phyloP scores from a whole-genome alignment of 2,329 filamentous ascomycete genomes.

The Plenodomus tracheiphilus region DNA sequence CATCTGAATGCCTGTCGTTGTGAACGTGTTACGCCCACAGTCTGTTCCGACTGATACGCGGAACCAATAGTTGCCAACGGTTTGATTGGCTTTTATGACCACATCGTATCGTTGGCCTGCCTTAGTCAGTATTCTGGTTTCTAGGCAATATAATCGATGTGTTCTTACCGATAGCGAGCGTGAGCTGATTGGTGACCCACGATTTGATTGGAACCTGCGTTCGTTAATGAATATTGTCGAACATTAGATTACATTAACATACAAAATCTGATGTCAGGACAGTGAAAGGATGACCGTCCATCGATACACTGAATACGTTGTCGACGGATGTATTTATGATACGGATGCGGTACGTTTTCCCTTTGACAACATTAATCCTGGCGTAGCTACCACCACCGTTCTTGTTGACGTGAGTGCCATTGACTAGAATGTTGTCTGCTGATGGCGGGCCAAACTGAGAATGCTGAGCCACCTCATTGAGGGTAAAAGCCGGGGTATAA shows the following conservation, averaged over 20 bases:
- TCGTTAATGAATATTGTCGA: constrained; percentile 4
- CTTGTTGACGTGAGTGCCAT: constrained; percentile 60
- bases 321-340: constrained; percentile 58
- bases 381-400: constrained; percentile 42
- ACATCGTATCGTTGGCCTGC: constrained; percentile 51
- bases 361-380: constrained; percentile 45
- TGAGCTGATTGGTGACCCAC: constrained; percentile 41
- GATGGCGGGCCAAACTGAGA: constrained; percentile 40
- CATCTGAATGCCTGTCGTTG: constrained; percentile 33
- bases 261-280: constrained; percentile 49
- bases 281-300: constrained; percentile 48
- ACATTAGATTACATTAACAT: not conserved
- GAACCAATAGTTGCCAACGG: constrained; percentile 52
- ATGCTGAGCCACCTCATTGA: constrained; percentile 35
- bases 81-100: constrained; percentile 50
- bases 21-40: constrained; percentile 35
- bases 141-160: not conserved
- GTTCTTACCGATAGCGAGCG: constrained; percentile 34
- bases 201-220: constrained; percentile 44
- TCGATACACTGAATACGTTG: constrained; percentile 35
- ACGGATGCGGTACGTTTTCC: constrained; percentile 60
- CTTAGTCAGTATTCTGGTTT: constrained; percentile 22
- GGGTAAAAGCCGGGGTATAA: constrained; percentile 42
- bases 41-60: constrained; percentile 44
- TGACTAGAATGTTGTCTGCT: constrained; percentile 54